These are phyloP conservation scores for Kentomonas sorsogonicus DNA, from an alignment of 208 protist species.

Conservation along the genomic window DNA sequence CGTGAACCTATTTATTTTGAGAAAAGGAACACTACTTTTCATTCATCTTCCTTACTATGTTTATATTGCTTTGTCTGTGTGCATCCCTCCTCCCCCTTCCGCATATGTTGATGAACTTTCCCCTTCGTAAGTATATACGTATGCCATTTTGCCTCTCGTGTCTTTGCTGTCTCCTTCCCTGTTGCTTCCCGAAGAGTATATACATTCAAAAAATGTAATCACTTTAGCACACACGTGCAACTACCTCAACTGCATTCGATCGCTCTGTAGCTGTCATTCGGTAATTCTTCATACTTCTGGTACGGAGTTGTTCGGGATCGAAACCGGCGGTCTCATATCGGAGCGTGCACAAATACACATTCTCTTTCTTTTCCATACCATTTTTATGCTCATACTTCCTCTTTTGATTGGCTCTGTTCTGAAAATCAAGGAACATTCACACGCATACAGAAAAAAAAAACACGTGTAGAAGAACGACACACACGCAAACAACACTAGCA, in stretches of 20 bases:
- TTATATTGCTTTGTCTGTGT: background rate
- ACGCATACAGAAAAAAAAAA: no score
- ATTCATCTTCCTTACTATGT: background rate
- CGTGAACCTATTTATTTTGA: no score
- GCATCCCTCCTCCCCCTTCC: background rate
- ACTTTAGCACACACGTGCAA: slow-evolving; percentile 2
- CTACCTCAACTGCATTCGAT: no score
- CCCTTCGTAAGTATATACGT: background rate
- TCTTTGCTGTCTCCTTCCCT: slow-evolving; percentile 2
- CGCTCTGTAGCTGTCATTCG: no score
- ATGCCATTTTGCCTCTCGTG: background rate
- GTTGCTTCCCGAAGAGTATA: no score
- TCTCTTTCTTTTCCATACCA: background rate
- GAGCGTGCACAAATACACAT: background rate
- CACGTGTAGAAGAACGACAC: no score
- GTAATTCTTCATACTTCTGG: background rate
- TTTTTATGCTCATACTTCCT: background rate
- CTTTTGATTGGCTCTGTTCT: background rate
- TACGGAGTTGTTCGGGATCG: background rate
- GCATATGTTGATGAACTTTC: no score
- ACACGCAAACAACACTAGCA: no score
- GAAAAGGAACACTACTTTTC: background rate
- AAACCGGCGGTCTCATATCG: background rate
- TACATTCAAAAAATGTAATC: slow-evolving; percentile 6
- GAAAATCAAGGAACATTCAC: no score